Evolutionary conservation across 2,329 filamentous ascomycete species (phyloP), one percentile per base, ranked within the genome.

Genomic region (Phaeophleospora eucalypticola): DNA sequence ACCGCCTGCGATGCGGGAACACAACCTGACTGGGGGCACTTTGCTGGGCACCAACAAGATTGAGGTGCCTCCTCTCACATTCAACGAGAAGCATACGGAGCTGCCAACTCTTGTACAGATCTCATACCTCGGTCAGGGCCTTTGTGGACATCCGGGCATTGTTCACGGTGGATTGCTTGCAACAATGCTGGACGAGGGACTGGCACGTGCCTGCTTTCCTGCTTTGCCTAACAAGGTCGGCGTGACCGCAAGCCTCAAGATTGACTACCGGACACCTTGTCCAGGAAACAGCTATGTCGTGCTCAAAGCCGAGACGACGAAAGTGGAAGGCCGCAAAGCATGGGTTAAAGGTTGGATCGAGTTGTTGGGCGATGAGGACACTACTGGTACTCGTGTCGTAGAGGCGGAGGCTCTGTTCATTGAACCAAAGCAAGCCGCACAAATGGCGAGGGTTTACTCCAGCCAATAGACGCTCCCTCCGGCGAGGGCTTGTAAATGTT

Each of bases 331-430:
- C 1, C 78, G 93, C 52, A 97, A 97, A 73, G 91, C 89, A 10
- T 96, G 89, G 89, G 89, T 96, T 1, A 84, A 87, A 70, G 93
- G 89, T 1, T 80, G 81, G 58, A 83, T 97, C 59, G 89, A 95
- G 77, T 84, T 87, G 45, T 69, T 97, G 51, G 79, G 80, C 48
- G 68, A 75, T 19, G 60, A 57, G 7, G 59, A 77, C 12, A 71
- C 76, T 19, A 73, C 72, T 57, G 74, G 81, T 27, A 80, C 77
- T 14, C 77, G 90, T 39, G 67, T 96, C 49, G 89, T 86, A 6
- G 87, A 94, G 69, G 91, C 88, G 0, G 85, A 86, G 63, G 89
- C 85, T 2, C 70, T 98, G 57, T 97, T 95, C 65, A 79, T 97
- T 60, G 89, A 93, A 69, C 90, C 91, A 21, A 90, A 82, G 68